These are phyloP conservation scores for Leccinum incarnatum DNA, from an alignment of 768 basidiomycete genomes.

Conservation along the genomic window DNA sequence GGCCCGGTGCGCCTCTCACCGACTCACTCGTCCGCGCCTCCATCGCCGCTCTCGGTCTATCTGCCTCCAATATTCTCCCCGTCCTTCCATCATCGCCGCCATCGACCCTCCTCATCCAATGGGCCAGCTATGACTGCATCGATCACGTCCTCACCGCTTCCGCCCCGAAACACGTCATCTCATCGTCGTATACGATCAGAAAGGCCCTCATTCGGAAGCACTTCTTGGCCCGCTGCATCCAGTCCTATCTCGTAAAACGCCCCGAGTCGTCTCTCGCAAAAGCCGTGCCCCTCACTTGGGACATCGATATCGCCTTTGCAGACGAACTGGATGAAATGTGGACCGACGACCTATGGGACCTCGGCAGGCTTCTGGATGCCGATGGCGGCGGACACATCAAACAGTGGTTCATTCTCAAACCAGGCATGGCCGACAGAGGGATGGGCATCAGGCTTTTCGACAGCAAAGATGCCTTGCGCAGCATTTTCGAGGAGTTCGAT, in stretches of 20 bases:
- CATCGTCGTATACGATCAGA: constrained; percentile 85
- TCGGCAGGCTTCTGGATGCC: constrained; percentile 57
- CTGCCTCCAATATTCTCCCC: constrained; percentile 27
- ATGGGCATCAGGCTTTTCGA: constrained; percentile 93
- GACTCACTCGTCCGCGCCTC: constrained; percentile 45
- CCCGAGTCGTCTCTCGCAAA: constrained; percentile 51
- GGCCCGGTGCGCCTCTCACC: constrained; percentile 56
- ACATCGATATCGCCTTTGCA: constrained; percentile 81
- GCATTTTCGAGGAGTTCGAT: constrained; percentile 84
- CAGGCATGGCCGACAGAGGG: constrained; percentile 95
- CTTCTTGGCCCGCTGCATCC: constrained; percentile 74
- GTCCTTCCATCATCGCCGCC: constrained; percentile 22
- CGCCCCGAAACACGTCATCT: constrained; percentile 49
- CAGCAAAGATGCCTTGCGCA: constrained; percentile 63
- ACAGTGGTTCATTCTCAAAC: constrained; percentile 94
- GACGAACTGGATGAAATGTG: constrained; percentile 96
- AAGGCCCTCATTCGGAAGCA: constrained; percentile 96
- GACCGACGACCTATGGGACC: constrained; percentile 89
- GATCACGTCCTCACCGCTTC: constrained; percentile 70
- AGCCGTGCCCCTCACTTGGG: constrained; percentile 73
- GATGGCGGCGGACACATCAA: constrained; percentile 16
- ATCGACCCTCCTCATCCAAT: constrained; percentile 55
- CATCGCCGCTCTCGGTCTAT: constrained; percentile 33
- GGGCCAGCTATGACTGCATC: constrained; percentile 87
- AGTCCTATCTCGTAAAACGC: constrained; percentile 70